Base-by-base conservation (phyloP, 495 filamentous ascomycete species). In the Neohortaea acidophila region DNA sequence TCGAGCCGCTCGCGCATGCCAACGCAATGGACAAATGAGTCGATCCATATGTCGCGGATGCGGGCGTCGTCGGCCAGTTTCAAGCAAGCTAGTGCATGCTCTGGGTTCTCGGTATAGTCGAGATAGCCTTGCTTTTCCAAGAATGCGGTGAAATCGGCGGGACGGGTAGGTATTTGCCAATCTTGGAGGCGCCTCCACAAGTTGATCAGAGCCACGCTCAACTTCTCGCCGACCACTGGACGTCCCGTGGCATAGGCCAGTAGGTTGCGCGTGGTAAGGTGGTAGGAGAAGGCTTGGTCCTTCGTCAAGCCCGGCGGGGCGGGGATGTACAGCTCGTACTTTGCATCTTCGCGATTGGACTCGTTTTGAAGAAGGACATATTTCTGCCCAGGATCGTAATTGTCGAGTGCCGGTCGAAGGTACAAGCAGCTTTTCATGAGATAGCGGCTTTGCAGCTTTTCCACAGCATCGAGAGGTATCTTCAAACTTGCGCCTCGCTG, bases 181-280 rank as follows among this genome's bases (percentile, higher is more conserved):
- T 34, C 41, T 21, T 65, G 56, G 64, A 81, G 67, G 22, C 66
- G 67, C 37, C 70, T 60, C 31, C 75, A 47, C 21, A 81, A 63
- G 21, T 59, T 56, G n/a, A 72, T 59, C 18, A 81, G 49, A 2
- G 73, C 59, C 23, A 55, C 49, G 5, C 77, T 73, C 20, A 81
- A 61, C 39, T 63, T 59, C 18, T 59, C 57, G 1, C 77, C 77
- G 10, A 79, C 75, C 26, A 81, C 43, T 0, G 77, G 67, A 39
- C 65, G 69, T 8, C 63, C 57, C 44, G 72, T 68, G 9, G 77
- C 54, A 60, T 67, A 80, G 25, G 77, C 76, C 38, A 81, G 72
- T 46, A 80, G 69, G 42, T 81, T 81, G n/a, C 77, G 65, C 0
- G 68, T 77, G 1, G 71, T 68, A 11, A 77, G 38, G 42, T 81